Evolutionary conservation across 2,329 filamentous ascomycete genomes (phyloP).

Genomic region (Coniochaeta pulveracea): DNA sequence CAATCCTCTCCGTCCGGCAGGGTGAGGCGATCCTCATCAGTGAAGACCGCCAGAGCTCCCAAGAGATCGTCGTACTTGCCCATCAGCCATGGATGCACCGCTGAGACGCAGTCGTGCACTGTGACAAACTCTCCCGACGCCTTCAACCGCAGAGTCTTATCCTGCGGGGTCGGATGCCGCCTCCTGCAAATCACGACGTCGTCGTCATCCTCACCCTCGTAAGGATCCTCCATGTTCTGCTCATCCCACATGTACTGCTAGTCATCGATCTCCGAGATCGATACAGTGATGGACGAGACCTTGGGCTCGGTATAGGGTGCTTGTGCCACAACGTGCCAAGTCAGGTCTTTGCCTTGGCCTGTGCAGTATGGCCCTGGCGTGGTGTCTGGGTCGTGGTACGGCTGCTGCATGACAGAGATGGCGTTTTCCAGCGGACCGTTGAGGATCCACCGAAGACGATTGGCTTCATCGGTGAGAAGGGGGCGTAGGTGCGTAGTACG

Average conservation of each 20-base stretch:
- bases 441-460: conserved; percentile 1
- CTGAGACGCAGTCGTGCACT: conserved; percentile 12
- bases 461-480: background rate
- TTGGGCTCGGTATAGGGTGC: background rate
- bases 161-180: background rate
- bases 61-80: conserved; percentile 4
- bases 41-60: background rate
- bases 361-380: background rate
- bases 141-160: conserved; percentile 2
- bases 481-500: no score
- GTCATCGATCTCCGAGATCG: background rate
- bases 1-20: background rate
- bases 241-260: background rate
- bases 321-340: background rate
- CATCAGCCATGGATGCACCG: conserved; percentile 12
- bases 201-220: conserved; percentile 9
- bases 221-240: background rate
- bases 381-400: background rate
- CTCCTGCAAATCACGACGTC: conserved; percentile 5
- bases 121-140: conserved; percentile 10
- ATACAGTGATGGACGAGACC: background rate
- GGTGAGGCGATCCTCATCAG: background rate
- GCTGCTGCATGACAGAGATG: background rate
- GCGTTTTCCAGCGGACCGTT: background rate
- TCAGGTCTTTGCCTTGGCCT: background rate